Base-by-base conservation (phyloP, 805 yeast genomes). In the Lipomyces sp. region DNA sequence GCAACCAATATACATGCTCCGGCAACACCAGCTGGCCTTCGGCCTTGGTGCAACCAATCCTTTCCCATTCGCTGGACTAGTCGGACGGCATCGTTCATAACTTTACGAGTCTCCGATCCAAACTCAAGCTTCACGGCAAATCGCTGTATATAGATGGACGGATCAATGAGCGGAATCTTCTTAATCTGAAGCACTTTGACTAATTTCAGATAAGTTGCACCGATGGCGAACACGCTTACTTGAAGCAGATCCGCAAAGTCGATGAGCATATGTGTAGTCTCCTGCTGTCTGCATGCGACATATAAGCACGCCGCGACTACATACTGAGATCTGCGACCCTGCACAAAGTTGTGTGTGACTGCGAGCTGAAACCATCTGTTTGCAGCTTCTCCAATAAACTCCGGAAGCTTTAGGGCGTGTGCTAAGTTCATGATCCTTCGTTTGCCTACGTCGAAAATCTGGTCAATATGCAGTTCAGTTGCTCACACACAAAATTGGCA, bases 11-110 rank as follows among this genome's bases (percentile, higher is more conserved):
- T 82, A 78, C 98, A 92, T 0, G 99, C 99, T 30, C 98, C 99
- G 0, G 99, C 99, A 62, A 95, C 86, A 73, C 99, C 99, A 0
- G 99, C 98, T 0, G 99, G 99, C 69, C 98, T 83, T 75, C 99
- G 85, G 33, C 99, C 99, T 78, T 92, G 96, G 76, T 88, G 90
- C 72, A 95, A 90, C 98, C 98, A 95, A 75, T 95, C 98, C 54
- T 87, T 85, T 13, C 93, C 83, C 99, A 95, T 95, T 71, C 97
- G 83, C 75, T 87, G 90, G 0, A 97, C 97, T 30, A 95, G 79
- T 73, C 87, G 86, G 5, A 88, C 87, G 0, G 99, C 98, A 77
- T 95, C 99, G 67, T 84, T 85, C 56, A 90, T 88, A 13, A 95
- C 97, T 72, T 88, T 88, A 50, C 87, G 82, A 66, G 84, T 86